These are phyloP conservation scores for Acephala macrosclerotiorum DNA, from an alignment of 2,329 filamentous ascomycete genomes.

Conservation along the genomic window DNA sequence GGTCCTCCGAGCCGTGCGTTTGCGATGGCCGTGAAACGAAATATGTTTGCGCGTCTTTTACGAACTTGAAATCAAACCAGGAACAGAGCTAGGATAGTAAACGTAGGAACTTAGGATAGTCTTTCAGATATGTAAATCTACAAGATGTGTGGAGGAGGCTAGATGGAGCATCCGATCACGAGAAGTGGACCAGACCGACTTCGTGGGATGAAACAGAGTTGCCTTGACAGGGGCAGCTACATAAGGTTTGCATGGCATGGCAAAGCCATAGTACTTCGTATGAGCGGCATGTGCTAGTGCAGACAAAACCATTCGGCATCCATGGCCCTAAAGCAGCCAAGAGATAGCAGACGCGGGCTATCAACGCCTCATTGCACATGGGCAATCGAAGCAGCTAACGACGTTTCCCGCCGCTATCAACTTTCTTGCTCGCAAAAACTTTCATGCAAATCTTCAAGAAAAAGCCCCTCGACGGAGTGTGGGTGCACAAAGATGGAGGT, in stretches of 20 bases:
- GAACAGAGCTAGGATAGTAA: conserved; percentile 10
- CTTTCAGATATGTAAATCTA: conserved; percentile 3
- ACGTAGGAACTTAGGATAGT: conserved; percentile 15
- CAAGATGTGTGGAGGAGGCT: conserved; percentile 20
- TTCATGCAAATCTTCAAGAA: neutral
- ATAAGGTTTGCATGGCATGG: conserved; percentile 23
- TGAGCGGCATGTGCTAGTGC: conserved; percentile 35
- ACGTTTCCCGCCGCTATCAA: conserved; percentile 15
- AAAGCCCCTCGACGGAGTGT: conserved; percentile 12
- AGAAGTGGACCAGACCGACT: conserved; percentile 25
- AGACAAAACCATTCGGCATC: conserved; percentile 29
- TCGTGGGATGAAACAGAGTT: conserved; percentile 26
- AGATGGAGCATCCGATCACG: conserved; percentile 14
- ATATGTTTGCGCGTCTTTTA: conserved; percentile 22
- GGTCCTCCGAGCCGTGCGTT: conserved; percentile 26
- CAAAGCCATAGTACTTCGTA: conserved; percentile 28
- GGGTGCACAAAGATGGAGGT: conserved; percentile 10
- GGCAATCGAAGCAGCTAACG: conserved; percentile 16
- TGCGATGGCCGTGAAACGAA: conserved; percentile 22
- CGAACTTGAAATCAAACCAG: neutral
- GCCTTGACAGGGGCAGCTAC: conserved; percentile 19
- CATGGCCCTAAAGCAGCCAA: conserved; percentile 18
- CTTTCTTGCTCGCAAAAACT: conserved; percentile 2
- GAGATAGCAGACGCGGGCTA: conserved; percentile 18
- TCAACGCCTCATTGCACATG: conserved; percentile 22